These are phyloP conservation scores for Fraxinus ornus DNA, from an alignment of 305 asterid genomes.

Conservation along the genomic window DNA sequence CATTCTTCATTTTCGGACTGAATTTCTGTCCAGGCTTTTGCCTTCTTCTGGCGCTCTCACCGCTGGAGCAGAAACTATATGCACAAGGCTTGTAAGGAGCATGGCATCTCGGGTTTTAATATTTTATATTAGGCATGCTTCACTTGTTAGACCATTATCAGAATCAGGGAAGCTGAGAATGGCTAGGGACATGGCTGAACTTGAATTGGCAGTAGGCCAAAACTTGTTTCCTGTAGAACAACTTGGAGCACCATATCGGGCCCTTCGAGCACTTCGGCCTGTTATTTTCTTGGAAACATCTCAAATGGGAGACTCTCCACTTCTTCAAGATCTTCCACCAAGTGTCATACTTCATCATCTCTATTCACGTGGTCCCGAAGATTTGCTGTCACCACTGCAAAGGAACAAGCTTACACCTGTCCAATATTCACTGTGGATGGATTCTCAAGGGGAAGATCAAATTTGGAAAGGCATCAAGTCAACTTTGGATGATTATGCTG, in stretches of 20 bases:
- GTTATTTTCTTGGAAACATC: conserved; percentile 86
- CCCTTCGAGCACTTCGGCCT: conserved; percentile 88
- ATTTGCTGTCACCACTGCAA: conserved; percentile 80
- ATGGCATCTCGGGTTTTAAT: conserved; percentile 85
- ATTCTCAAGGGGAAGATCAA: conserved; percentile 93
- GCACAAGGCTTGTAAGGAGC: conserved; percentile 79
- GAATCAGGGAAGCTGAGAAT: conserved; percentile 94
- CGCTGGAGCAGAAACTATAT: conserved; percentile 62
- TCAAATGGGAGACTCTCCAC: conserved; percentile 78
- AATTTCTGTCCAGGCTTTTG: conserved; percentile 73
- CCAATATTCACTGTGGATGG: conserved; percentile 91
- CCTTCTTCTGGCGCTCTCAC: conserved; percentile 61
- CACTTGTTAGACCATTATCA: conserved; percentile 85
- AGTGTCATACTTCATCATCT: conserved; percentile 90
- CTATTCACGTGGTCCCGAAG: conserved; percentile 85
- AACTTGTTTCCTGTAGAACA: conserved; percentile 93
- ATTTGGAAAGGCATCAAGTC: conserved; percentile 93
- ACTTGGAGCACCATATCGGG: conserved; percentile 87
- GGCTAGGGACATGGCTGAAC: conserved; percentile 97
- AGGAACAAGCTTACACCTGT: conserved; percentile 76
- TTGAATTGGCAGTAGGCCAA: conserved; percentile 82
- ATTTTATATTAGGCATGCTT: conserved; percentile 79
- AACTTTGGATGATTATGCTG: conserved; percentile 85
- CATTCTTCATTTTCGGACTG: conserved; percentile 73
- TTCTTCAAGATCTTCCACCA: conserved; percentile 80